phyloP scores from a whole-genome alignment of 129 eudicot species.

The Escallonia rubra region DNA sequence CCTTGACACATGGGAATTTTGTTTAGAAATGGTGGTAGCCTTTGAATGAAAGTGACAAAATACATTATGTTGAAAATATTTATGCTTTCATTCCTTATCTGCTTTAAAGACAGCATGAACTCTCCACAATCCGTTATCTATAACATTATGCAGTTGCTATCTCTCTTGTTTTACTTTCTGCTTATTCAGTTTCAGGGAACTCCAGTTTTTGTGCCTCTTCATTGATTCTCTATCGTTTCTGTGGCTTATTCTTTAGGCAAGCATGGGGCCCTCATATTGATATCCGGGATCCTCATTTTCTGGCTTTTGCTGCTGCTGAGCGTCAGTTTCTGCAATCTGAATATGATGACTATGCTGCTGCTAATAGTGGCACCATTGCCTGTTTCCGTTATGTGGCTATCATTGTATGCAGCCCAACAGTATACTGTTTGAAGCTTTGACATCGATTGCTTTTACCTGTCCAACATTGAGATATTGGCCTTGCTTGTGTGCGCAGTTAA shows the following conservation, averaged over 20 bases:
- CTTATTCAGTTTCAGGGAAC: no score
- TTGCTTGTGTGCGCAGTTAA: slow-evolving; percentile 46
- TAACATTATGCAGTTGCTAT: no score
- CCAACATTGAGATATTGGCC: neutral
- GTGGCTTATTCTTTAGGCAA: slow-evolving; percentile 30
- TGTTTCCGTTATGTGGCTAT: slow-evolving; percentile 57
- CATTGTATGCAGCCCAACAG: slow-evolving; percentile 36
- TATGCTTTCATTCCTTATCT: no score
- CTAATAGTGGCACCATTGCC: slow-evolving; percentile 50
- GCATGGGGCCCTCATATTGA: slow-evolving; percentile 73
- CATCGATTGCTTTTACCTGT: slow-evolving; percentile 4
- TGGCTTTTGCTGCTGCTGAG: slow-evolving; percentile 67
- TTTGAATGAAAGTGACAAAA: no score
- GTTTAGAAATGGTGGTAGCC: no score
- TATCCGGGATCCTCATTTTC: slow-evolving; percentile 50
- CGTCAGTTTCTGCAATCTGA: slow-evolving; percentile 63
- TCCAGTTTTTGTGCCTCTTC: no score
- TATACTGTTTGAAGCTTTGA: neutral
- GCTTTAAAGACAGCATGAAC: no score
- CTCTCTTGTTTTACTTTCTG: no score
- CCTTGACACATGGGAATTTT: no score
- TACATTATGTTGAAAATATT: no score
- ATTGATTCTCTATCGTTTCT: neutral
- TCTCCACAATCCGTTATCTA: no score
- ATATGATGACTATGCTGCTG: slow-evolving; percentile 60